Evolutionary conservation across 768 basidiomycete species (phyloP).

Genomic region (Asterophora lycoperdoides): DNA sequence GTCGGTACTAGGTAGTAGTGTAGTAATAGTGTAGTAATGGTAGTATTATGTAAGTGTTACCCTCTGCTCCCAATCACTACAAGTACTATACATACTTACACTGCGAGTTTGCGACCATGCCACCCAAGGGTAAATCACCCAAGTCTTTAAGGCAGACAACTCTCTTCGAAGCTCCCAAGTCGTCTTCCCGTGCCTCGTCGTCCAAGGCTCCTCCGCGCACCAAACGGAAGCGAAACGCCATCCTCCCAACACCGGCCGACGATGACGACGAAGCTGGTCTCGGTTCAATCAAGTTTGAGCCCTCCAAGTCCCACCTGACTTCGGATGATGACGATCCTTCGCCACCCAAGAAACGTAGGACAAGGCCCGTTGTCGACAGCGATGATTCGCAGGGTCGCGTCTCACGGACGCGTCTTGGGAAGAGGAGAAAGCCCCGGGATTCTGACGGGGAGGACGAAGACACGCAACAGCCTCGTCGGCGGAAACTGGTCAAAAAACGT

Average conservation of each 20-base stretch:
- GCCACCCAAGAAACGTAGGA: slow-evolving; percentile 12
- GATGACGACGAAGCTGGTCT: slow-evolving; percentile 31
- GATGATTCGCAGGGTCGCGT: slow-evolving; percentile 8
- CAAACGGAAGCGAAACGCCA: slow-evolving; percentile 12
- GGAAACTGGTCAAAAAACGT: slow-evolving; percentile 34
- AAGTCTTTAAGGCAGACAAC: slow-evolving; percentile 41
- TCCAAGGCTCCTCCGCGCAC: slow-evolving; percentile 6
- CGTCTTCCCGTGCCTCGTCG: slow-evolving; percentile 23
- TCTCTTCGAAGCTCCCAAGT: slow-evolving; percentile 30
- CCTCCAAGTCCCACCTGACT: slow-evolving; percentile 16
- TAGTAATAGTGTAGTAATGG: too few species aligned
- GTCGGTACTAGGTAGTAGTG: too few species aligned
- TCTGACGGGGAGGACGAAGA: slow-evolving; percentile 26
- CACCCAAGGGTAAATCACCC: slow-evolving; percentile 16
- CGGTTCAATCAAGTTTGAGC: slow-evolving; percentile 48
- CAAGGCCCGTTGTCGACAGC: slow-evolving; percentile 10
- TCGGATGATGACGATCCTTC: neutral
- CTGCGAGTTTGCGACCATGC: slow-evolving; percentile 10
- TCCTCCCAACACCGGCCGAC: slow-evolving; percentile 10
- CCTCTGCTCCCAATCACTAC: too few species aligned
- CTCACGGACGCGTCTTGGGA: slow-evolving; percentile 1
- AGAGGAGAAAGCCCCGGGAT: slow-evolving; percentile 18
- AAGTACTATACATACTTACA: too few species aligned
- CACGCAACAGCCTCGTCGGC: slow-evolving; percentile 28
- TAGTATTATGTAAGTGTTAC: too few species aligned